Conservation (phyloP, 2,329 filamentous ascomycete genomes). For the Fusarium sp. region DNA sequence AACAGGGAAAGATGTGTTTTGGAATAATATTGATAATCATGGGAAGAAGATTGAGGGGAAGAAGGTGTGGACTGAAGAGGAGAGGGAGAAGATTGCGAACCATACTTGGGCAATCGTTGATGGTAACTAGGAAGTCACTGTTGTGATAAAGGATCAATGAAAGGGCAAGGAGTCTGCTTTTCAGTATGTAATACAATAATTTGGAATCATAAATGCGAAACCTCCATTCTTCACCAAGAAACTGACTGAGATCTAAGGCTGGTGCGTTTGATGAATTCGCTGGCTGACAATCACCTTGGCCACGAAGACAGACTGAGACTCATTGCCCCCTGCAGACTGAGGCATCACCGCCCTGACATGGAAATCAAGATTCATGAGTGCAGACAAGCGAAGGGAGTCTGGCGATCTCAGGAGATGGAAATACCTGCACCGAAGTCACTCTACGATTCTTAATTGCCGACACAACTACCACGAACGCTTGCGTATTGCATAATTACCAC, state of each 20-base stretch:
- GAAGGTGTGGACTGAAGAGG: conserved; percentile 47
- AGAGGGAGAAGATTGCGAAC: conserved; percentile 44
- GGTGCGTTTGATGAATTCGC: no score
- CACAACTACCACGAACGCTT: not conserved
- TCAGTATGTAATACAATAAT: not conserved
- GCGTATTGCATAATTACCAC: fast-evolving
- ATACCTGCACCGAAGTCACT: not conserved
- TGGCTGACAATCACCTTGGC: no score
- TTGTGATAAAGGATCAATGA: not conserved
- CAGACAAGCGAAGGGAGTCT: no score
- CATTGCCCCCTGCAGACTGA: no score
- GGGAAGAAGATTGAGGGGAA: conserved; percentile 44
- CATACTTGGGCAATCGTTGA: conserved; percentile 50
- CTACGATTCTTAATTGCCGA: not conserved
- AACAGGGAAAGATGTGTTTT: conserved; percentile 35
- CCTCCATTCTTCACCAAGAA: no score
- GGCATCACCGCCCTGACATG: no score
- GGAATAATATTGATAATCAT: conserved; percentile 42
- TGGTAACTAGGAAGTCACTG: not conserved
- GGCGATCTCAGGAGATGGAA: no score
- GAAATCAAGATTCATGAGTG: no score
- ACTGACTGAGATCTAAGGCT: no score
- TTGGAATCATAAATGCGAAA: not conserved
- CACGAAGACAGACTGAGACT: no score
- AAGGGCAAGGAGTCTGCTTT: not conserved